Evolutionary conservation across 164 flowering plant species (phyloP).

Genomic region (Magnolia kwangsiensis): DNA sequence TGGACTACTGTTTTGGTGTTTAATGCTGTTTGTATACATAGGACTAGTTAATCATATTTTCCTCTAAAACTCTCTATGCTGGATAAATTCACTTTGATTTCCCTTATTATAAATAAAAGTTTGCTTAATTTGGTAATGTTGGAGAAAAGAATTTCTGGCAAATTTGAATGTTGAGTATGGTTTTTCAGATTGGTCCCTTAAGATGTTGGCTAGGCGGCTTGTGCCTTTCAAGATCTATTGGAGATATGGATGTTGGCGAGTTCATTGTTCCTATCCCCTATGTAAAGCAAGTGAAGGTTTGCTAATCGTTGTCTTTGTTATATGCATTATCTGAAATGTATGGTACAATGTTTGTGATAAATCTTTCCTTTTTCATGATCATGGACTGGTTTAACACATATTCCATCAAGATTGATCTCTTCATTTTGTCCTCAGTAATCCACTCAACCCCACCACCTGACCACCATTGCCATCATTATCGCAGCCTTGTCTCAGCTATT

Average conservation of each 20-base stretch:
- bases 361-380: neutral
- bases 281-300: conserved; percentile 94
- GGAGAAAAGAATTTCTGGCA: neutral
- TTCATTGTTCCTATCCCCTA: conserved; percentile 87
- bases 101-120: neutral
- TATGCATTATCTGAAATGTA: neutral
- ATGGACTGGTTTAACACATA: neutral
- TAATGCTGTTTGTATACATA: neutral
- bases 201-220: conserved; percentile 99
- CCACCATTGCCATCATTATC: no score
- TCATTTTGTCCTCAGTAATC: no score
- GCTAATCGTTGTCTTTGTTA: conserved; percentile 8
- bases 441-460: no score
- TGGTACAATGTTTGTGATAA: neutral
- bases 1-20: neutral
- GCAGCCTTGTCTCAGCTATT: no score
- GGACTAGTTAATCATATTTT: no score
- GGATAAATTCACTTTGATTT: neutral
- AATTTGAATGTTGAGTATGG: neutral
- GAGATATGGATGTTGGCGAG: conserved; percentile 91
- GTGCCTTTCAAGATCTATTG: conserved; percentile 91
- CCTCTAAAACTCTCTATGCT: neutral
- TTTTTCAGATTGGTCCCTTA: conserved; percentile 79
- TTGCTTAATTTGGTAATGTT: neutral
- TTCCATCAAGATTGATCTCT: no score